These are phyloP conservation scores for Suaeda aralocaspica DNA, from an alignment of 148 eudicot genomes.

Conservation along the genomic window DNA sequence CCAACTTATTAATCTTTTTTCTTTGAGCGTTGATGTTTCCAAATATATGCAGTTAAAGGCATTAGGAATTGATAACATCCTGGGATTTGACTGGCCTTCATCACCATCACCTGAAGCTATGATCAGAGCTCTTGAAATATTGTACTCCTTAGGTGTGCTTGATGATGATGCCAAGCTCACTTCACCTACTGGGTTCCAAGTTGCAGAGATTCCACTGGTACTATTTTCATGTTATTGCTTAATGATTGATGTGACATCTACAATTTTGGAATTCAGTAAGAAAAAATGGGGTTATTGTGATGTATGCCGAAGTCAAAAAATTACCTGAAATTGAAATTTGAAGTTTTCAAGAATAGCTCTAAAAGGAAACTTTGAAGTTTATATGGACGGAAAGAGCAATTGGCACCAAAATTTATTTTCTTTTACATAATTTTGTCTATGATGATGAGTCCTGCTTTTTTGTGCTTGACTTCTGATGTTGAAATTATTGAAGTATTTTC, in stretches of 20 bases:
- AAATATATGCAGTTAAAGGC: slow-evolving; percentile 72
- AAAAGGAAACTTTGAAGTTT: not conserved
- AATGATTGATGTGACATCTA: slow-evolving; percentile 1
- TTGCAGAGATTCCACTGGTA: slow-evolving; percentile 97
- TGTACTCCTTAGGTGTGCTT: slow-evolving; percentile 88
- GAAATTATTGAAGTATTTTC: not conserved
- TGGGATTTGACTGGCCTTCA: slow-evolving; percentile 96
- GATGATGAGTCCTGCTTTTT: not conserved
- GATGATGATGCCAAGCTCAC: slow-evolving; percentile 99
- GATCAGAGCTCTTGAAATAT: slow-evolving; percentile 95
- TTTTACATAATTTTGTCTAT: too few relatives aligned
- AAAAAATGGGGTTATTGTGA: not conserved
- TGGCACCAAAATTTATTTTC: not conserved
- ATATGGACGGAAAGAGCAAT: not conserved
- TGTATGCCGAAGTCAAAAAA: too few relatives aligned
- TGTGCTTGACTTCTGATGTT: not conserved
- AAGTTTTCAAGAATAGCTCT: too few relatives aligned
- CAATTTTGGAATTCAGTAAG: not conserved
- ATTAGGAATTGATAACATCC: slow-evolving; percentile 89
- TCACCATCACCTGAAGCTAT: slow-evolving; percentile 97
- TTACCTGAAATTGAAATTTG: not conserved
- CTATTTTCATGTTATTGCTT: slow-evolving; percentile 16
- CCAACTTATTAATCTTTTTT: not conserved
- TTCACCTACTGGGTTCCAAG: slow-evolving; percentile 91
- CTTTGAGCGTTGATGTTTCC: not conserved